Percentiles rank a stretch among this genome's conserved stretches.
Conservation (phyloP, 2,329 filamentous ascomycete species). For the Lachnellula cervina region DNA sequence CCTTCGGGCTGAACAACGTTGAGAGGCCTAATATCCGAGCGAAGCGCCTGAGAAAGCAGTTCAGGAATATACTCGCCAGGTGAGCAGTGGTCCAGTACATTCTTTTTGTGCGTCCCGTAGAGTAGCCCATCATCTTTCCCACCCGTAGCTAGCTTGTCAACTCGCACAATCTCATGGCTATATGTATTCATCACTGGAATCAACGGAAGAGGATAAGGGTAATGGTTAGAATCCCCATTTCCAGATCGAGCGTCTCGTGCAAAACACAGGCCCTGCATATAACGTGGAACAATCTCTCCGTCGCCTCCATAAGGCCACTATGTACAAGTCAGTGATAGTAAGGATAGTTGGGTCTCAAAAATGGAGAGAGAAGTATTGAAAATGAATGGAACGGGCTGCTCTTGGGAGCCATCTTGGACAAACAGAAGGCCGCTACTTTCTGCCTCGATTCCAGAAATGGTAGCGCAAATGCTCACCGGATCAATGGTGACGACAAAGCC, state of each 20-base stretch:
- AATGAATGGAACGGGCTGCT: not conserved
- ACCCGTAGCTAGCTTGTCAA: constrained; percentile 42
- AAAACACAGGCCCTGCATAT: constrained; percentile 51
- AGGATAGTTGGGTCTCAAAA: not conserved
- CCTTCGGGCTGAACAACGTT: constrained; percentile 60
- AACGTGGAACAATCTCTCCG: constrained; percentile 42
- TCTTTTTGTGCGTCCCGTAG: constrained; percentile 38
- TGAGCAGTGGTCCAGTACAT: constrained; percentile 39
- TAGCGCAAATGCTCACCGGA: constrained; percentile 26
- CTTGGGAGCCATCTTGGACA: not conserved
- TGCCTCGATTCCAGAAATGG: no score
- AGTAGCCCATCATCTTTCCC: constrained; percentile 36
- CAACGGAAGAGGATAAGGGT: constrained; percentile 45
- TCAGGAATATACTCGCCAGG: constrained; percentile 35
- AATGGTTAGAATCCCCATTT: constrained; percentile 38
- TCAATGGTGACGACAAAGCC: constrained; percentile 50
- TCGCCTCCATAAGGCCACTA: constrained; percentile 52
- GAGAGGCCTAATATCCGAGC: constrained; percentile 51
- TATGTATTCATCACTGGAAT: constrained; percentile 44
- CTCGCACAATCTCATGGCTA: constrained; percentile 42
- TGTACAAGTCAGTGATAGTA: constrained; percentile 1
- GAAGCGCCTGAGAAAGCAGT: constrained; percentile 35
- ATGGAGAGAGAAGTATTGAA: constrained; percentile 8
- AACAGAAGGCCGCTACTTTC: no score
- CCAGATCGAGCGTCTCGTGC: constrained; percentile 36